These are phyloP conservation scores for Nectriaceae sp. DNA, from an alignment of 2,329 filamentous ascomycete genomes.

Conservation along the genomic window DNA sequence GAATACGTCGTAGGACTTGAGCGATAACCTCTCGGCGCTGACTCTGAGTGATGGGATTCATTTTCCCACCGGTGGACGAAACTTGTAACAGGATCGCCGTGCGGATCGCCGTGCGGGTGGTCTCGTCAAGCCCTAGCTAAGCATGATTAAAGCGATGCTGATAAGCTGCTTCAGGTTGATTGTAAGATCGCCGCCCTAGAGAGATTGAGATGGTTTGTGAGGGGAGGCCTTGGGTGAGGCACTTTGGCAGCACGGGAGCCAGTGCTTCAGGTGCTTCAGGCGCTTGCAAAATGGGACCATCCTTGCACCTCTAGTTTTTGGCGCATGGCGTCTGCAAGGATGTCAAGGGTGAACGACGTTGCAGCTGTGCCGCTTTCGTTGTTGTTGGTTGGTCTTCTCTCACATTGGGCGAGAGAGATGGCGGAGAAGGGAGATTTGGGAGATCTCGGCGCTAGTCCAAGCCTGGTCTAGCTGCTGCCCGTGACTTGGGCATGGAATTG, in stretches of 20 bases:
- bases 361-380: conserved; percentile 5
- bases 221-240: conserved; percentile 22
- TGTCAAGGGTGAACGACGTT: conserved; percentile 4
- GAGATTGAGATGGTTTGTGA: conserved; percentile 9
- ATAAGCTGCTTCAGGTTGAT: conserved; percentile 30
- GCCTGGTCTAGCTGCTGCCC: conserved; percentile 13
- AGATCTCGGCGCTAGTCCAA: conserved; percentile 18
- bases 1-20: no score
- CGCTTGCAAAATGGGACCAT: conserved; percentile 14
- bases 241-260: conserved; percentile 25
- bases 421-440: conserved; percentile 12
- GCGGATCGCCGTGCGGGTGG: background rate
- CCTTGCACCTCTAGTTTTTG: background rate
- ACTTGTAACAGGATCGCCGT: background rate
- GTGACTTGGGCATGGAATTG: conserved; percentile 16
- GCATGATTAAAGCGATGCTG: no score
- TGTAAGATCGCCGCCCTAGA: conserved; percentile 31
- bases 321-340: conserved; percentile 17
- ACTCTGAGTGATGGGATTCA: background rate
- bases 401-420: conserved; percentile 8
- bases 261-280: conserved; percentile 16
- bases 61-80: background rate
- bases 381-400: conserved; percentile 16
- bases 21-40: no score
- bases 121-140: background rate